Evolutionary conservation across 208 protist species (phyloP).

Genomic region (Leishmania tropica): DNA sequence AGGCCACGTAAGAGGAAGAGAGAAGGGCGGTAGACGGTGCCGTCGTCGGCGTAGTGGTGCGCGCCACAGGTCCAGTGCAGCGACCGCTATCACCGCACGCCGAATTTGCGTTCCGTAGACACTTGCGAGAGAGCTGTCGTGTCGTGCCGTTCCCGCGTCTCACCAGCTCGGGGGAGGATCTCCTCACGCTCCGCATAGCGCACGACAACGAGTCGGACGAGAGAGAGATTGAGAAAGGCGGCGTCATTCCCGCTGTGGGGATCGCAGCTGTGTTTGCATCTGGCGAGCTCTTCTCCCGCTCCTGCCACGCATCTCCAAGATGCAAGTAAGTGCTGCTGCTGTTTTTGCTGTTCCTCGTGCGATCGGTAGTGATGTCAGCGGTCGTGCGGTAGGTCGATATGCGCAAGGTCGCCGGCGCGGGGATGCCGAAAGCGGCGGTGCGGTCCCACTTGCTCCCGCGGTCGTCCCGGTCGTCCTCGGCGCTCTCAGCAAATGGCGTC

Average conservation of each 20-base stretch:
- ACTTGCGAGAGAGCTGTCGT: neutral
- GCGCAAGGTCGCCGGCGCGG: neutral
- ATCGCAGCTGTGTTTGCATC: neutral
- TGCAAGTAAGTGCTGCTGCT: neutral
- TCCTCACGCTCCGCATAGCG: neutral
- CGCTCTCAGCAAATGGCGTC: neutral
- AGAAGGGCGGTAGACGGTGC: neutral
- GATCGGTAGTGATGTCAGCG: neutral
- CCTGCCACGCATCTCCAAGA: neutral
- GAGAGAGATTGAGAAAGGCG: neutral
- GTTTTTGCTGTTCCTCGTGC: neutral
- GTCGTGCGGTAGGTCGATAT: neutral
- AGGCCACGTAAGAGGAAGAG: neutral
- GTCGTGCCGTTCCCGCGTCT: too few relatives aligned
- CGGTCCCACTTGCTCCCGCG: neutral
- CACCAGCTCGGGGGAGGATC: neutral
- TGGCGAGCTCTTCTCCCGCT: neutral
- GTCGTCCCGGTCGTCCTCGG: conserved; percentile 4
- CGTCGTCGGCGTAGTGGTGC: neutral
- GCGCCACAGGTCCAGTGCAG: neutral
- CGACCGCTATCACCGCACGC: neutral
- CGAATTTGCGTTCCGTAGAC: neutral
- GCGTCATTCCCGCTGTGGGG: neutral
- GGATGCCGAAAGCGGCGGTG: neutral
- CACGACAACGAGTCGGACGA: neutral